A percentile compares a stretch with the other conserved stretches of the same genome.
phyloP scores from a whole-genome alignment of 495 filamentous ascomycete species.

The Terfezia boudieri region DNA sequence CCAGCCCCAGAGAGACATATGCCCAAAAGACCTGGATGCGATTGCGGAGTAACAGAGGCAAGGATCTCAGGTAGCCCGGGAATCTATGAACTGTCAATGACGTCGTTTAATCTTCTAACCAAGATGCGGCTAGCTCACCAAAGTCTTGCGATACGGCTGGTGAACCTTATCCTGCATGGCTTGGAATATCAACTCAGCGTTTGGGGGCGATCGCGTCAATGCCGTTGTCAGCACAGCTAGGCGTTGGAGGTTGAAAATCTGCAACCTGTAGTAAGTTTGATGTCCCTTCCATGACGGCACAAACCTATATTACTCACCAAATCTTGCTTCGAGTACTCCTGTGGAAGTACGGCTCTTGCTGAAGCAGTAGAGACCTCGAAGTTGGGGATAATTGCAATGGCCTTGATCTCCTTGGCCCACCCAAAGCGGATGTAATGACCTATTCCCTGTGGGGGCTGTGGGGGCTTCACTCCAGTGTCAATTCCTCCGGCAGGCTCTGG shows the following conservation, averaged over 20 bases:
- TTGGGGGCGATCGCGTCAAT: slow-evolving; percentile 68
- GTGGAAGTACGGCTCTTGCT: slow-evolving; percentile 61
- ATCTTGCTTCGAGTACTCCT: slow-evolving; percentile 51
- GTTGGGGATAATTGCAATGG: slow-evolving; percentile 78
- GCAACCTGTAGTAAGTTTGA: neutral
- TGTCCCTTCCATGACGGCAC: neutral
- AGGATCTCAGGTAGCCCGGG: slow-evolving; percentile 82
- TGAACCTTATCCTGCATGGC: slow-evolving; percentile 97
- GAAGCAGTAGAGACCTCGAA: slow-evolving; percentile 82
- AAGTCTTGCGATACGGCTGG: slow-evolving; percentile 70
- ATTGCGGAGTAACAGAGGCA: slow-evolving; percentile 57
- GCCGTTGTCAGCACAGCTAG: slow-evolving; percentile 71
- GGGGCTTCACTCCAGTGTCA: slow-evolving; percentile 63
- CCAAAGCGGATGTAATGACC: slow-evolving; percentile 82
- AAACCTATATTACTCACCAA: slow-evolving; percentile 28
- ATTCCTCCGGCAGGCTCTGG: slow-evolving; percentile 66
- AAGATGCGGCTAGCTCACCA: slow-evolving; percentile 20
- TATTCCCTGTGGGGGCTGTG: slow-evolving; percentile 70
- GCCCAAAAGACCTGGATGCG: slow-evolving; percentile 69
- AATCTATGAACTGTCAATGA: slow-evolving; percentile 24
- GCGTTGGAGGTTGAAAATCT: slow-evolving; percentile 86
- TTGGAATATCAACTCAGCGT: slow-evolving; percentile 76
- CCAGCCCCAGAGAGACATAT: slow-evolving; percentile 87
- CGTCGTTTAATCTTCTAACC: too few relatives aligned
- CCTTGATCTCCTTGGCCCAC: slow-evolving; percentile 85